phyloP scores from a whole-genome alignment of 345 rosid species.

The Acer saccharum region DNA sequence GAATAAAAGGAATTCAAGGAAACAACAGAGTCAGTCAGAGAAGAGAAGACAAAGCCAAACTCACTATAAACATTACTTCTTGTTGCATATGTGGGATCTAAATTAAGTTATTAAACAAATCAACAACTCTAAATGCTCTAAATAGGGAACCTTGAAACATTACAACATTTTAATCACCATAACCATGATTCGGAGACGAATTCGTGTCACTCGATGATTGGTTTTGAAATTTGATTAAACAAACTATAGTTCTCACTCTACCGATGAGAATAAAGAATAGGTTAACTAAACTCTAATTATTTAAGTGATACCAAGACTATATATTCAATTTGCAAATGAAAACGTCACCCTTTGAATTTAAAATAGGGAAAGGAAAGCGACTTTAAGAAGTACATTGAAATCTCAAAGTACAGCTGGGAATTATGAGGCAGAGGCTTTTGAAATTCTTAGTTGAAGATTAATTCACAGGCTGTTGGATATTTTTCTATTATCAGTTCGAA shows the following conservation, averaged over 20 bases:
- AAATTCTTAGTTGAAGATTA: background rate
- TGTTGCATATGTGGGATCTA: conserved; percentile 12
- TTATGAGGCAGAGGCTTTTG: background rate
- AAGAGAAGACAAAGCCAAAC: conserved; percentile 36
- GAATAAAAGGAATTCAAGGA: background rate
- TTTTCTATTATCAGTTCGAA: too few relatives aligned
- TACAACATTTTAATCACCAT: background rate
- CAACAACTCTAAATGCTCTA: background rate
- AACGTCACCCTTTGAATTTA: conserved; percentile 26
- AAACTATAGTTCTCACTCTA: conserved; percentile 1
- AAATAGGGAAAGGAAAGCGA: conserved; percentile 27
- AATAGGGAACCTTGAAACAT: conserved; percentile 10
- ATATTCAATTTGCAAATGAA: conserved; percentile 19
- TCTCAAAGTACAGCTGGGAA: conserved; percentile 6
- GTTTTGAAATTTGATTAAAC: conserved; percentile 3
- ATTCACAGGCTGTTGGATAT: background rate
- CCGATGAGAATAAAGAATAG: conserved; percentile 11
- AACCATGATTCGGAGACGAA: conserved; percentile 5
- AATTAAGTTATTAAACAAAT: too few relatives aligned
- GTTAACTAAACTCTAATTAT: conserved; percentile 2
- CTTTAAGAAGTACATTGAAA: conserved; percentile 9
- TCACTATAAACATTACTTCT: conserved; percentile 26
- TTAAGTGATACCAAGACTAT: background rate
- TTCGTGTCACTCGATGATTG: background rate
- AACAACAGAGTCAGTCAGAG: conserved; percentile 6